Conservation (phyloP, 1,284 basidiomycete species). For the Xanthoconium separans region DNA sequence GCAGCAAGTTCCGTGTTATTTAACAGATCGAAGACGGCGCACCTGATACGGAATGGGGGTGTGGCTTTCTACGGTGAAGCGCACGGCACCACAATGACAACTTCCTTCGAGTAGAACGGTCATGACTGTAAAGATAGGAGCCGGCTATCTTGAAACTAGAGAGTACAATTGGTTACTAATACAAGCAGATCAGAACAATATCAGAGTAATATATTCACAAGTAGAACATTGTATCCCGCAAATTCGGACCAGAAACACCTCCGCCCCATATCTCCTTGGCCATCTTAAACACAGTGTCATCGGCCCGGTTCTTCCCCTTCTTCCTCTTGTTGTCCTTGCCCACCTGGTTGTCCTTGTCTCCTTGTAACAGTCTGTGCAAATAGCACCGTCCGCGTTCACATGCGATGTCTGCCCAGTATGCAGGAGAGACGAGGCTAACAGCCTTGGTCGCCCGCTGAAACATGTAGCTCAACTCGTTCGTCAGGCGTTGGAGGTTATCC, state of each 20-base stretch:
- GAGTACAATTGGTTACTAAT: neutral
- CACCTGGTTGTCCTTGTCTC: constrained; percentile 32
- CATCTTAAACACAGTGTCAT: constrained; percentile 39
- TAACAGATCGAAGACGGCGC: constrained; percentile 1
- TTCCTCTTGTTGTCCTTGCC: constrained; percentile 8
- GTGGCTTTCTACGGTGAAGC: constrained; percentile 52
- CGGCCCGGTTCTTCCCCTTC: constrained; percentile 9
- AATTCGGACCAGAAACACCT: constrained; percentile 48
- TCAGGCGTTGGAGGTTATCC: constrained; percentile 61
- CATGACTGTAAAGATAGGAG: constrained; percentile 41
- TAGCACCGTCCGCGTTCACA: constrained; percentile 79
- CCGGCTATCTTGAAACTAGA: no score
- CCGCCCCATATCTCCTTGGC: constrained; percentile 54
- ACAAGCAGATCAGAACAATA: neutral
- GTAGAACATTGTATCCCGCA: constrained; percentile 74
- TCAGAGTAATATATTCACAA: constrained; percentile 39
- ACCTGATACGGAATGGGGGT: constrained; percentile 61
- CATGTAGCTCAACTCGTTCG: constrained; percentile 67
- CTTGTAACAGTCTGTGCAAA: constrained; percentile 54
- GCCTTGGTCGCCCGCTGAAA: constrained; percentile 80
- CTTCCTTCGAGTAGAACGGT: constrained; percentile 54
- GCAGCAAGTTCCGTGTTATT: neutral
- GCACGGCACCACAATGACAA: constrained; percentile 60
- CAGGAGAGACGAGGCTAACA: constrained; percentile 74
- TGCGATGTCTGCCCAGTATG: constrained; percentile 74